Conservation (phyloP, 352 stramenopile species). For the Globisporangium perplexum region DNA sequence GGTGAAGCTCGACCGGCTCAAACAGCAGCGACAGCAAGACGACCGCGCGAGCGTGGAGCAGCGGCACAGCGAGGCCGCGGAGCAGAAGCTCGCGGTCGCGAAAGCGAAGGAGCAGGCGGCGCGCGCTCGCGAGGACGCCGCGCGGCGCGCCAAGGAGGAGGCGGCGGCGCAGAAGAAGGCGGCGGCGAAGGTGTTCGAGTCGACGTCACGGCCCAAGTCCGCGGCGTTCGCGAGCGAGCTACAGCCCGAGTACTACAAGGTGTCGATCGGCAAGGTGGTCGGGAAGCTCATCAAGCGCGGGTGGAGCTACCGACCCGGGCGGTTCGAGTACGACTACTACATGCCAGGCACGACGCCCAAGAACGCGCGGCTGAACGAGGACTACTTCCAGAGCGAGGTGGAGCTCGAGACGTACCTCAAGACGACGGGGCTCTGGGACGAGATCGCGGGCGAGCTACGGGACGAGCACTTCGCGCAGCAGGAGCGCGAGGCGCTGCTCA, state of each 20-base stretch:
- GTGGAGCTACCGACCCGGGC: constrained; percentile 64
- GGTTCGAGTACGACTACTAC: constrained; percentile 85
- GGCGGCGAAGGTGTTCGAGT: background rate
- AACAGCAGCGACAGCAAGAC: constrained; percentile 18
- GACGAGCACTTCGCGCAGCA: constrained; percentile 22
- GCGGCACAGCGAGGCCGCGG: background rate
- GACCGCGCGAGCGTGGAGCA: background rate
- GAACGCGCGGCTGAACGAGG: constrained; percentile 43
- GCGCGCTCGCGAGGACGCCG: background rate
- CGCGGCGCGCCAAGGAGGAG: background rate
- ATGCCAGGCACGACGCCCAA: constrained; percentile 55
- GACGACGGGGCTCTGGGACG: constrained; percentile 51
- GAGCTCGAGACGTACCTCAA: constrained; percentile 69
- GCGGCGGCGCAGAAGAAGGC: background rate
- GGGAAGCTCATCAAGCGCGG: constrained; percentile 46
- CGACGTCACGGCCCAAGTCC: background rate
- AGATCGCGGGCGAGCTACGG: constrained; percentile 39
- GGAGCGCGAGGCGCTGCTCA: constrained; percentile 15
- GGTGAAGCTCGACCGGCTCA: constrained; percentile 10
- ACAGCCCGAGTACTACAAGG: constrained; percentile 19
- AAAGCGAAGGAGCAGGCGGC: constrained; percentile 3
- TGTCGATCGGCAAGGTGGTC: constrained; percentile 57
- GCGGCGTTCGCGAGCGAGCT: constrained; percentile 6
- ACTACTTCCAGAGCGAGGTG: constrained; percentile 69
- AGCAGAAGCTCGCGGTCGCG: background rate